Evolutionary conservation across 1,139 yeast genomes (phyloP).

Genomic region (Candida dubliniensis): DNA sequence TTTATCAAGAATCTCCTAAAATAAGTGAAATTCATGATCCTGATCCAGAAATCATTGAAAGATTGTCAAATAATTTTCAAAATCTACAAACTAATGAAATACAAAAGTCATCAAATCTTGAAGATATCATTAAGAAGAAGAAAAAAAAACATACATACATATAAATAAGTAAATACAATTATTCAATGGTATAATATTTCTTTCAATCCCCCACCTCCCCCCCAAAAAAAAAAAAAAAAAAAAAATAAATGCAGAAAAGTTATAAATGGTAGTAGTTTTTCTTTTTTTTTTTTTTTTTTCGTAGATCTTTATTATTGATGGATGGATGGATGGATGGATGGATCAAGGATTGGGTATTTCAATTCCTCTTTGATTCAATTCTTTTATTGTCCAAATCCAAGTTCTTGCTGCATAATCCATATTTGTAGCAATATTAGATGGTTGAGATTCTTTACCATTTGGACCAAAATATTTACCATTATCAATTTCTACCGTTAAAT

Average conservation of each 20-base stretch:
- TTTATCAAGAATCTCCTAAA: constrained; percentile 9
- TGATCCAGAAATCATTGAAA: constrained; percentile 7
- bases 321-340: too few species aligned
- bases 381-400: constrained; percentile 81
- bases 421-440: constrained; percentile 60
- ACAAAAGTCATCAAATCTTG: constrained; percentile 8
- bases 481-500: constrained; percentile 50
- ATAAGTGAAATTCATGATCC: constrained; percentile 9
- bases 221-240: not conserved
- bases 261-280: too few species aligned
- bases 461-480: constrained; percentile 70
- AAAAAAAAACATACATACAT: too few species aligned
- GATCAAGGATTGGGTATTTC: constrained; percentile 17
- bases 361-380: constrained; percentile 52
- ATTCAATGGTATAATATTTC: too few species aligned
- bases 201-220: too few species aligned
- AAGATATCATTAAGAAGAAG: constrained; percentile 8
- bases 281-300: too few species aligned
- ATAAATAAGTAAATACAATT: constrained; percentile 2
- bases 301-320: not conserved
- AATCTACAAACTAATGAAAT: constrained; percentile 6
- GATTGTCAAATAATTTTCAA: constrained; percentile 8
- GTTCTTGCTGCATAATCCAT: constrained; percentile 65
- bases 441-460: constrained; percentile 53
- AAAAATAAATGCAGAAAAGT: not conserved